Percentiles rank a stretch among this genome's conserved stretches.
phyloP scores from a whole-genome alignment of 2,329 filamentous ascomycete species.

The Cladosporium sp. region DNA sequence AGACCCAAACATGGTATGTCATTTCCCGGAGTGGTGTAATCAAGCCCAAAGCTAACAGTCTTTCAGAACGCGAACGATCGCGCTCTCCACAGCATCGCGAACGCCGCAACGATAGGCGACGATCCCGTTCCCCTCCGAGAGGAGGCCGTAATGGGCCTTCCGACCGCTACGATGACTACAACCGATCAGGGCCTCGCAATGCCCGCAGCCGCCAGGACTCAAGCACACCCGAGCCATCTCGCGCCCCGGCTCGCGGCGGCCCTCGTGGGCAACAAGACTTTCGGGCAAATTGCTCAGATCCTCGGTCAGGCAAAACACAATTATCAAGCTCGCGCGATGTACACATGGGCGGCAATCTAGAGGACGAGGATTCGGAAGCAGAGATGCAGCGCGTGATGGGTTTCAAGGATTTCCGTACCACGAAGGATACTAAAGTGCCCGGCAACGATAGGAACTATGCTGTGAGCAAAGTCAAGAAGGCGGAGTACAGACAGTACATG shows the following conservation, averaged over 20 bases:
- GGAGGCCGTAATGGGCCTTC: conserved; percentile 14
- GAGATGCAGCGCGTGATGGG: conserved; percentile 85
- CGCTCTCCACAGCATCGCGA: conserved; percentile 25
- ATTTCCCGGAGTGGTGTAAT: background rate
- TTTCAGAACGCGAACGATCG: conserved; percentile 24
- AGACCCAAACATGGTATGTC: conserved; percentile 22
- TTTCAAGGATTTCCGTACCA: conserved; percentile 76
- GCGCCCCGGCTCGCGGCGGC: conserved; percentile 4
- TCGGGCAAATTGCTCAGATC: conserved; percentile 6
- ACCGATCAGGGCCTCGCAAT: conserved; percentile 12
- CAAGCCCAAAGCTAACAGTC: conserved; percentile 12
- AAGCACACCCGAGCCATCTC: conserved; percentile 9
- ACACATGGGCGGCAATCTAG: conserved; percentile 20
- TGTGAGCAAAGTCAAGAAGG: conserved; percentile 88
- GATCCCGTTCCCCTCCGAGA: conserved; percentile 21
- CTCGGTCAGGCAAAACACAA: conserved; percentile 7
- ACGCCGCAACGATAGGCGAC: conserved; percentile 24
- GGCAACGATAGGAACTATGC: conserved; percentile 76
- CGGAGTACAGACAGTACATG: conserved; percentile 95
- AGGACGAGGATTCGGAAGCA: conserved; percentile 55
- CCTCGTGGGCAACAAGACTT: conserved; percentile 15
- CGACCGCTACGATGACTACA: conserved; percentile 17
- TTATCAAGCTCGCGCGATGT: conserved; percentile 9
- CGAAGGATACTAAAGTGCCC: conserved; percentile 79
- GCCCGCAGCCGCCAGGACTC: background rate